Evolutionary conservation across 2,329 filamentous ascomycete genomes (phyloP).

Genomic region (Alternaria brassicicola): DNA sequence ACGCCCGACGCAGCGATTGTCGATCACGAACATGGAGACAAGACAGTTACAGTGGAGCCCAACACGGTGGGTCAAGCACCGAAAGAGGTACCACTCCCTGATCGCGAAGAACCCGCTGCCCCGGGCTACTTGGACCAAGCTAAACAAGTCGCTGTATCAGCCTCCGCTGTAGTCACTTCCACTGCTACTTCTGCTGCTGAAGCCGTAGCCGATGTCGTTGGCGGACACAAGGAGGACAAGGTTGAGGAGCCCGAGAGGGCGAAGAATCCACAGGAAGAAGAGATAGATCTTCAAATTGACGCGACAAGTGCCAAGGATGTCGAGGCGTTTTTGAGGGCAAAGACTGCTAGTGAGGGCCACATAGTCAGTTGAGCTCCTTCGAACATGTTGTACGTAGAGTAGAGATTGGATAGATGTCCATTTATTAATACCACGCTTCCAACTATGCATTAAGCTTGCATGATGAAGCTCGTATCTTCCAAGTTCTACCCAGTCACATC

Average conservation of each 20-base stretch:
- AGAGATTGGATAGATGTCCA: neutral
- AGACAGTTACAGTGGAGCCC: constrained; percentile 55
- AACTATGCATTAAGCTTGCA: neutral
- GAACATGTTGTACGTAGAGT: neutral
- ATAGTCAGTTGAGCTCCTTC: neutral
- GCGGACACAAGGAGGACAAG: constrained; percentile 32
- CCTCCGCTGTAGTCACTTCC: constrained; percentile 32
- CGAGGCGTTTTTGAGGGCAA: constrained; percentile 42
- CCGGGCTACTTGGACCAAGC: constrained; percentile 53
- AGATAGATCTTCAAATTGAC: constrained; percentile 40
- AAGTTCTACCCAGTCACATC: too few species aligned
- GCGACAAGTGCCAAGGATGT: constrained; percentile 35
- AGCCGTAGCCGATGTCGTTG: constrained; percentile 33
- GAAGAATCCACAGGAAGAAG: constrained; percentile 41
- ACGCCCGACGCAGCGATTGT: constrained; percentile 51
- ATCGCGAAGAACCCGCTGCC: constrained; percentile 41
- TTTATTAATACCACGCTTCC: neutral
- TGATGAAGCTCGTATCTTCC: too few species aligned
- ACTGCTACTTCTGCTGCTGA: constrained; percentile 44
- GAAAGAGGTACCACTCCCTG: constrained; percentile 52
- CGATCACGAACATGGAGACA: constrained; percentile 53
- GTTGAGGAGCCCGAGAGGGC: constrained; percentile 19
- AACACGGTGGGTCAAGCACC: constrained; percentile 57
- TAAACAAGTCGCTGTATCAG: constrained; percentile 46
- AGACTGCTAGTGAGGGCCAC: constrained; percentile 15